Base-by-base conservation (phyloP, 1,139 yeast genomes). In the Yarrowia galli region DNA sequence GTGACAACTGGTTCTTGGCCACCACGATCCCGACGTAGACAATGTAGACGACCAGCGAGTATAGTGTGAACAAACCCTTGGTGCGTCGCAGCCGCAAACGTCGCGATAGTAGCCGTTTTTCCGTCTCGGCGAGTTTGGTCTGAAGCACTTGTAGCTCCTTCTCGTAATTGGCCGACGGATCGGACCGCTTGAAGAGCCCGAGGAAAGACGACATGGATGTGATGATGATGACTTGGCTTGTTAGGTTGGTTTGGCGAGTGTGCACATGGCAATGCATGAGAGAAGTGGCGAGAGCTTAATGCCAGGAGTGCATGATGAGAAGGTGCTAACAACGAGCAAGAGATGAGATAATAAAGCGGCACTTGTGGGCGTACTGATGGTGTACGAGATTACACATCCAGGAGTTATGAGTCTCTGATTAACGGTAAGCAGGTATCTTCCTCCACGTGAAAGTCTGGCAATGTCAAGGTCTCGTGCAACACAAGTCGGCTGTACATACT, bases 121-220 rank as follows among this genome's bases (percentile, higher is more conserved):
- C 76, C n/a, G 71, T 64, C 25, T 66, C 61, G 32, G 73, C 67
- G 43, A 77, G 74, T 66, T 74, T 71, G 36, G 70, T 67, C 20
- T 77, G 74, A 20, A 78, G 69, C 28, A 70, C 69, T 23, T 75
- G 73, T 61, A 78, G 71, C 65, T 74, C 78, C 67, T 73, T 73
- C 67, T 78, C 79, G 69, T 72, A 78, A 16, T 28, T 40, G 36
- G 61, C 61, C 38, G 61, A 54, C 61, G 61, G 48, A 38, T 54
- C 61, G 22, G 61, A 38, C 22, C 60, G 60, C 15, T 38, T 53
- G 45, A 53, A 53, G 35, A 53, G 60, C 60, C 60, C 45, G 22
- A 53, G 32, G 5, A 53, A 23, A 3, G 43, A 51, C 58, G 60
- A 53, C 60, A 51, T 49, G 28, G 9, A 16, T 28, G 36, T 28